Evolutionary conservation across 2,329 filamentous ascomycete species (phyloP).

Genomic region (Fonsecaea monophora): DNA sequence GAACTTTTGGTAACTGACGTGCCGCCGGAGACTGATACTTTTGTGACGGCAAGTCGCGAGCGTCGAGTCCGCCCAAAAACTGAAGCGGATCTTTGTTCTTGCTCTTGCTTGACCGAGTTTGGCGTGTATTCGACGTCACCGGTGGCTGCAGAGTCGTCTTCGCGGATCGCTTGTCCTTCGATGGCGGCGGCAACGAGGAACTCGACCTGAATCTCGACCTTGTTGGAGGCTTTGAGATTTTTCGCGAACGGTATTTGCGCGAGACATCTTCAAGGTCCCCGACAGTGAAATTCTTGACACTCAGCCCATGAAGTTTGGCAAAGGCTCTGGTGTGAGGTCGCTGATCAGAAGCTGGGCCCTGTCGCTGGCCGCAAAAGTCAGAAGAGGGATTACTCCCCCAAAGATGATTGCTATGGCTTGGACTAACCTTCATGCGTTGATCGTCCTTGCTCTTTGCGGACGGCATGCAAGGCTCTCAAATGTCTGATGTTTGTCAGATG

Average conservation of each 20-base stretch:
- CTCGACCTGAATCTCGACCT: neutral
- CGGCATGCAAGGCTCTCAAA: conserved; percentile 7
- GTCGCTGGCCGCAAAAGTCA: conserved; percentile 6
- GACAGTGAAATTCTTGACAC: conserved; percentile 3
- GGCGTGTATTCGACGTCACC: neutral
- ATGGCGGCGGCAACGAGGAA: conserved; percentile 4
- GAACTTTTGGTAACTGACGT: neutral
- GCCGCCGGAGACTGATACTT: conserved; percentile 1
- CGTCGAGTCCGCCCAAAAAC: neutral
- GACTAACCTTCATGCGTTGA: conserved; percentile 7
- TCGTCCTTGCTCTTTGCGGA: neutral
- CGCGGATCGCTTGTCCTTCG: neutral
- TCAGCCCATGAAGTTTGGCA: conserved; percentile 13
- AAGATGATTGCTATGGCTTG: conserved; percentile 2
- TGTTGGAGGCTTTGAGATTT: no score
- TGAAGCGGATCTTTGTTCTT: neutral
- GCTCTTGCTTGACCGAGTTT: conserved; percentile 9
- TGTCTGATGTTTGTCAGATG: conserved; percentile 2
- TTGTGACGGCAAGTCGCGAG: conserved; percentile 8
- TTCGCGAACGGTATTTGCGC: no score
- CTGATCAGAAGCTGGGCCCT: conserved; percentile 4
- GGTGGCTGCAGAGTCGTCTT: conserved; percentile 2
- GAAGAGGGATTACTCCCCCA: conserved; percentile 1
- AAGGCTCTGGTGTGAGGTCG: conserved; percentile 8
- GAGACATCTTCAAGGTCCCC: neutral